Evolutionary conservation across 2,329 filamentous ascomycete genomes (phyloP).

Genomic region (Penicillium concentricum): DNA sequence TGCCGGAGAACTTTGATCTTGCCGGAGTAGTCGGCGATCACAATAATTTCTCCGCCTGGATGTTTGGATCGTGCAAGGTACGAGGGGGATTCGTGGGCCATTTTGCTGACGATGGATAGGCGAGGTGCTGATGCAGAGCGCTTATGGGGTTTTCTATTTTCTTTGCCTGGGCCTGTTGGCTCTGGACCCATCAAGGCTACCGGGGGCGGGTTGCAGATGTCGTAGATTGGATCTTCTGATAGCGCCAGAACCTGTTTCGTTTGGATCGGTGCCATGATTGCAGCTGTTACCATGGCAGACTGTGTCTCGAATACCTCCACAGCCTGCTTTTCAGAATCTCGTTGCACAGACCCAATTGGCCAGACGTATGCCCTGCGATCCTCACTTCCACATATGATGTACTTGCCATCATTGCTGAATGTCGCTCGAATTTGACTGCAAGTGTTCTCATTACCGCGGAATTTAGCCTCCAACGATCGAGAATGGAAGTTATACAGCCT

Average conservation of each 20-base stretch:
- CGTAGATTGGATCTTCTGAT: slow-evolving; percentile 90
- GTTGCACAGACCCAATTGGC: slow-evolving; percentile 64
- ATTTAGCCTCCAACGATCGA: slow-evolving; percentile 82
- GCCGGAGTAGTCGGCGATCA: slow-evolving; percentile 85
- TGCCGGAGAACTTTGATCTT: slow-evolving; percentile 93
- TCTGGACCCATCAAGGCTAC: slow-evolving; percentile 77
- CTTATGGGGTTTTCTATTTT: slow-evolving; percentile 18
- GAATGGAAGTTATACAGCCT: slow-evolving; percentile 86
- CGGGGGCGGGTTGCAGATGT: slow-evolving; percentile 91
- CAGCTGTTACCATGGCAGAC: slow-evolving; percentile 82
- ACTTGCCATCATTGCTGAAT: slow-evolving; percentile 81
- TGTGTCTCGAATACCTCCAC: slow-evolving; percentile 91
- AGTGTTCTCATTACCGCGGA: slow-evolving; percentile 85
- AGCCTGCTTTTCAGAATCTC: slow-evolving; percentile 74
- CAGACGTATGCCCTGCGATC: slow-evolving; percentile 89
- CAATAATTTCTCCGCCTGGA: slow-evolving; percentile 79
- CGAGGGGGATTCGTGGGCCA: slow-evolving; percentile 67
- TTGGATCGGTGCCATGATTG: slow-evolving; percentile 76
- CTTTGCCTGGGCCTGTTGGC: slow-evolving; percentile 46
- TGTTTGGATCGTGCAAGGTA: slow-evolving; percentile 77
- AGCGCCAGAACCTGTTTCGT: slow-evolving; percentile 74
- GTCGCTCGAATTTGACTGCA: slow-evolving; percentile 86
- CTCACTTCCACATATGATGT: slow-evolving; percentile 91
- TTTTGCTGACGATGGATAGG: slow-evolving; percentile 38
- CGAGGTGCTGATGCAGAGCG: slow-evolving; percentile 34